Evolutionary conservation across 192 early-diverging fungal genomes (phyloP), one percentile per base, ranked within the genome.

Genomic region (Coemansia sp.): DNA sequence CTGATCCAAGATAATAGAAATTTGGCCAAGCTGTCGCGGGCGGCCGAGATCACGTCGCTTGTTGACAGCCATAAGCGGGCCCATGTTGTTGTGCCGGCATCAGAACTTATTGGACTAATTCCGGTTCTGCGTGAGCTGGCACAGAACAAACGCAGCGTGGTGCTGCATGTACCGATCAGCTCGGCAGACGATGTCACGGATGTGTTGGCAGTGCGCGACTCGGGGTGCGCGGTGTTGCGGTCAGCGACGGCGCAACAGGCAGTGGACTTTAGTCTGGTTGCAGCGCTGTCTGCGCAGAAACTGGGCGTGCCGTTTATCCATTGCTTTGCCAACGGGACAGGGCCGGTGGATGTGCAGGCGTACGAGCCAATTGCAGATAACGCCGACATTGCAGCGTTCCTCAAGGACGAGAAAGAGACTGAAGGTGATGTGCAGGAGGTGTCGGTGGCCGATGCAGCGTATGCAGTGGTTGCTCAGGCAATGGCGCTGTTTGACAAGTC

Each of bases 221-320:
- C 87, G 52, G 94, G 94, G 11, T 90, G 90, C 50, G 90, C 87
- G 6, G 56, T 96, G 50, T 66, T 97, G 56, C 85, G 86, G 53
- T 95, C 94, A 32, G 70, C 78, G 29, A 85, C 85, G 57, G 84
- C 86, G 32, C 93, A 96, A 77, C 87, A 92, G 60, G 86, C 91
- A 4, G 84, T 91, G 39, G 94, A 96, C 81, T 78, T 92, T 67
- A 90, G 92, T 5, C 38, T 94, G 24, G 85, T 92, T 9, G 88
- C 94, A 5, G 87, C 95, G 51, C 81, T 92, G 23, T 84, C 88
- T 4, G 79, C 94, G 14, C 71, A 82, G 38, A 81, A 82, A 51
- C 77, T 88, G 29, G 64, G 69, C 6, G 69, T 76, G 7, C 88
- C 88, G 29, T 73, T 90, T 51, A 75, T 92, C 60, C 88, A 92